These are phyloP conservation scores for Stagonosporopsis tanaceti DNA, from an alignment of 2,329 filamentous ascomycete species.

Conservation along the genomic window DNA sequence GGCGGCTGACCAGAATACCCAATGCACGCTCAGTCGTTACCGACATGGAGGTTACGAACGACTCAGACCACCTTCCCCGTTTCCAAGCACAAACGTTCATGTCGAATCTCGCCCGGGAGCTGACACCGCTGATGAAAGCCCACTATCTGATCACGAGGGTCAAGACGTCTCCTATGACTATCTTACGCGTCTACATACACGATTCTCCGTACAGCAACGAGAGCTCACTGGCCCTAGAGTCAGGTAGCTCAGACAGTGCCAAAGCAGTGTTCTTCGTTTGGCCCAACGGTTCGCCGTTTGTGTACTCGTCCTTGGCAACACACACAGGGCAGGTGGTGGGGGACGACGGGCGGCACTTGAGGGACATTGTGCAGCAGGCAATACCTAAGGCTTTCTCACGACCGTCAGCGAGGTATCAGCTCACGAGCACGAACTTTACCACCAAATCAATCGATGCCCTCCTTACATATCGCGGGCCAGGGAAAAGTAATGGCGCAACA, in stretches of 20 bases:
- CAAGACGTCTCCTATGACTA: slow-evolving; percentile 70
- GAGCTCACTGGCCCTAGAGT: slow-evolving; percentile 45
- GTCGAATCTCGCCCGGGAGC: slow-evolving; percentile 75
- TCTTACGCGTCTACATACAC: slow-evolving; percentile 80
- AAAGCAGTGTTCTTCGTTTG: slow-evolving; percentile 82
- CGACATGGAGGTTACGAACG: slow-evolving; percentile 51
- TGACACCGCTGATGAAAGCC: slow-evolving; percentile 80
- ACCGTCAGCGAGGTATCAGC: slow-evolving; percentile 73
- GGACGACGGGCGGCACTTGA: slow-evolving; percentile 62
- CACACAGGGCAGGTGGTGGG: slow-evolving; percentile 46
- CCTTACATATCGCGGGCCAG: slow-evolving; percentile 72
- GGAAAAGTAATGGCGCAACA: slow-evolving; percentile 73
- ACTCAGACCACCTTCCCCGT: slow-evolving; percentile 63
- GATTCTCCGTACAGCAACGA: slow-evolving; percentile 79
- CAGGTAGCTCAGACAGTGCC: slow-evolving; percentile 62
- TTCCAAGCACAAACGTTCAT: slow-evolving; percentile 85
- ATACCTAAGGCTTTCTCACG: slow-evolving; percentile 83
- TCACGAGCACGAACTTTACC: slow-evolving; percentile 72
- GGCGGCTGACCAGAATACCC: slow-evolving; percentile 54
- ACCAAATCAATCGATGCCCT: slow-evolving; percentile 77
- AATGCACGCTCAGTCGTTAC: slow-evolving; percentile 34
- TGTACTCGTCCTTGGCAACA: slow-evolving; percentile 69
- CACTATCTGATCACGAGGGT: slow-evolving; percentile 84
- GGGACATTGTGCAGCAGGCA: slow-evolving; percentile 76
- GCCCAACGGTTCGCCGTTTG: slow-evolving; percentile 77